Evolutionary conservation across 139 green algal species (phyloP).

Genomic region (Astrephomene gubernaculifera): DNA sequence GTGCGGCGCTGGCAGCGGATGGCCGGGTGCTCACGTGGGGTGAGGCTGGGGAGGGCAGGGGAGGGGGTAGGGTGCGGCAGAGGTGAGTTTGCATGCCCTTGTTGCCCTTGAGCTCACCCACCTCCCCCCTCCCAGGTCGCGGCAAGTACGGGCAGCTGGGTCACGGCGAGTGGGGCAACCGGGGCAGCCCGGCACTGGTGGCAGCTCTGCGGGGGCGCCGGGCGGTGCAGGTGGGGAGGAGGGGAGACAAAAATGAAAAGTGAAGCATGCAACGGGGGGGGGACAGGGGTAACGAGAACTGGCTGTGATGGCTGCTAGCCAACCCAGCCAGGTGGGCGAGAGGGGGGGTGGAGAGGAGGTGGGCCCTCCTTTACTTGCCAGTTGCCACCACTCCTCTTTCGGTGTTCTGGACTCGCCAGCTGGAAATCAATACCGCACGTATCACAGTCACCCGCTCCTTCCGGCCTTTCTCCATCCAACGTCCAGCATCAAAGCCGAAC

Average conservation of each 20-base stretch:
- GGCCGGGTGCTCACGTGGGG: constrained; percentile 83
- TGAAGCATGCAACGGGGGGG: not conserved
- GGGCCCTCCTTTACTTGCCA: not conserved
- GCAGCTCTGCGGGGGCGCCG: constrained; percentile 44
- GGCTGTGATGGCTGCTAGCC: not conserved
- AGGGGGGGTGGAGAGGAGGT: not conserved
- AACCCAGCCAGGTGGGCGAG: not conserved
- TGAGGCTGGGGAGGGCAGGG: not conserved
- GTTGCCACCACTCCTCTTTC: too few species aligned
- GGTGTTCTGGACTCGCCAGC: too few species aligned
- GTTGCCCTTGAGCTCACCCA: not conserved
- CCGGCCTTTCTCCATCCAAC: too few species aligned
- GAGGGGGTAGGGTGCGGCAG: not conserved
- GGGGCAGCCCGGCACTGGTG: constrained; percentile 57
- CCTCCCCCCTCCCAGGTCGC: constrained; percentile 39
- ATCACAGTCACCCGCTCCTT: too few species aligned
- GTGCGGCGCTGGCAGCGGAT: constrained; percentile 64
- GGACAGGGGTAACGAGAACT: not conserved
- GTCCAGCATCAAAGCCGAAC: too few species aligned
- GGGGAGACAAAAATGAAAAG: not conserved
- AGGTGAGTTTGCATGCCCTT: not conserved
- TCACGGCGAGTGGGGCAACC: constrained; percentile 61
- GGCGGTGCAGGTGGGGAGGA: constrained; percentile 6
- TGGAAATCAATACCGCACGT: too few species aligned
- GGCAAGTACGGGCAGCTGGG: constrained; percentile 83